Evolutionary conservation across 2,329 filamentous ascomycete species (phyloP).

Genomic region (Chalaropsis thielavioides): DNA sequence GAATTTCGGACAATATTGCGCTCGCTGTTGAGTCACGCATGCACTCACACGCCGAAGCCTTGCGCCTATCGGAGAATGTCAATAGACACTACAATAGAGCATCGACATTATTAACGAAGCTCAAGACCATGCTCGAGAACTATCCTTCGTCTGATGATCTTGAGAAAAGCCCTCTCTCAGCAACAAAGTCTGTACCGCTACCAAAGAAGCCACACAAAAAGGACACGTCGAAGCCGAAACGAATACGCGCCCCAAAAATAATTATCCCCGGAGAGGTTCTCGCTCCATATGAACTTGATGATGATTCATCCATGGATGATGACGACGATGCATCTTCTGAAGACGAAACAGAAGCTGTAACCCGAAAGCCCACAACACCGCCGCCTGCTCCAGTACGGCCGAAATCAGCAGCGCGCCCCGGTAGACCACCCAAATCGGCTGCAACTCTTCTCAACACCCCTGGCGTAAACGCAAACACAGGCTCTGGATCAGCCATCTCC

Average conservation of each 20-base stretch:
- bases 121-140: conserved; percentile 45
- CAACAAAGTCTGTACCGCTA: not conserved
- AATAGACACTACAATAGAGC: conserved; percentile 47
- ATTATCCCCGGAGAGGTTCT: conserved; percentile 53
- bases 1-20: conserved; percentile 44
- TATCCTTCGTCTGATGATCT: conserved; percentile 40
- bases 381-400: conserved; percentile 4
- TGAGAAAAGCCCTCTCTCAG: conserved; percentile 20
- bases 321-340: conserved; percentile 29
- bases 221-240: conserved; percentile 10
- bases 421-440: conserved; percentile 21
- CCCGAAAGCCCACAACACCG: conserved; percentile 22
- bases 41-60: conserved; percentile 46
- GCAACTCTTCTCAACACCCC: conserved; percentile 19
- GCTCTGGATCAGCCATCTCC: not conserved
- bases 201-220: conserved; percentile 6
- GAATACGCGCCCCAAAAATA: conserved; percentile 38
- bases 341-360: conserved; percentile 32
- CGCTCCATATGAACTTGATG: conserved; percentile 50
- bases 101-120: conserved; percentile 43
- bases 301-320: conserved; percentile 41
- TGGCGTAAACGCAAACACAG: conserved; percentile 17
- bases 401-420: conserved; percentile 14
- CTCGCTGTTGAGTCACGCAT: conserved; percentile 41
- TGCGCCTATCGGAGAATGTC: conserved; percentile 49